Base-by-base conservation (phyloP, 805 yeast genomes). In the Suhomyces faveliae region DNA sequence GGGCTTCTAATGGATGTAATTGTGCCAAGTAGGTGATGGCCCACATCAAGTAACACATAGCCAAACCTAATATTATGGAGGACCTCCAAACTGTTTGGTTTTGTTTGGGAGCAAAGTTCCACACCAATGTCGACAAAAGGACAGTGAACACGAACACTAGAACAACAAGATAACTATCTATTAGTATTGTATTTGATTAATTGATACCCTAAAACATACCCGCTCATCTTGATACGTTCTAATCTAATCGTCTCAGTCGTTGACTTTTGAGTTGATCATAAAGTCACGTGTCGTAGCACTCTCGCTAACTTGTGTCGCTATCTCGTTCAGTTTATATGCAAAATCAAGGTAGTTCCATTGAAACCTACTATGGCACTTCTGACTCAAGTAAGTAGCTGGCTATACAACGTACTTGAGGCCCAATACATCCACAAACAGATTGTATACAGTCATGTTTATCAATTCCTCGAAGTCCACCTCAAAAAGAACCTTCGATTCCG, bases 21-120 rank as follows among this genome's bases (percentile, higher is more conserved):
- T 91, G 97, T 49, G 83, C 77, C 55, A 90, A 74, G 63, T 89
- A 90, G 6, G 97, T 90, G 60, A 90, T 84, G 25, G 97, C 97
- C 95, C 95, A 87, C 91, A 87, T 84, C 61, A 87, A 73, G 65
- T 78, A 87, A 71, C 87, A 84, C 91, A 87, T 84, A 19, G 89
- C 78, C 56, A 87, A 65, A 7, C 88, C 78, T 53, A 87, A 73
- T 43, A 84, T 81, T 35, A 73, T 62, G 67, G 83, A 70, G 2
- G 76, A 71, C 51, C 77, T 64, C 68, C 70, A 72, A 25, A 70
- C 76, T 6, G 76, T 72, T 50, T 63, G 60, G 64, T 89, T 87
- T 57, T 84, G 79, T 67, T 85, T 85, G 40, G 97, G 97, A 7
- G 97, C 95, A 66, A 82, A 75, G 45, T 77, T 71, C 97, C 97